Evolutionary conservation across 1,284 basidiomycete genomes (phyloP), one percentile per base, ranked within the genome.

Genomic region (Moniliella sp.): DNA sequence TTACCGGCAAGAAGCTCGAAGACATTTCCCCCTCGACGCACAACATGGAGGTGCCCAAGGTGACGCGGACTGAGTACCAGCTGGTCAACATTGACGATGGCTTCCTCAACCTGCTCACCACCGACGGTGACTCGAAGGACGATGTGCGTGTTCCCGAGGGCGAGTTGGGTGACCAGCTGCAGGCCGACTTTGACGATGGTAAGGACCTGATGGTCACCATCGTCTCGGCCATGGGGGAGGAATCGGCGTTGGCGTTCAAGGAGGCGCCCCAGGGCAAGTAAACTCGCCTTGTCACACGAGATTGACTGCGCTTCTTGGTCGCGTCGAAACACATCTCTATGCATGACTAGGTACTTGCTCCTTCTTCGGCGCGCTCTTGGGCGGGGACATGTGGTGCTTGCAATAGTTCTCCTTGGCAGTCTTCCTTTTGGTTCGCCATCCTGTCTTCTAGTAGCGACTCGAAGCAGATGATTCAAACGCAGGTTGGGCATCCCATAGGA

Each of bases 1-100:
- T 56, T 39, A 54, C 52, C 32, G 33, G 34, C 33, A 37, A 40
- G 36, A 46, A 47, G 46, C 37, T 31, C 35, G 88, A 97, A 73
- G 88, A 94, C 73, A 86, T 94, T 64, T 88, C 68, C 52, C 88
- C 88, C 61, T 97, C 91, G 58, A 91, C 82, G 59, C 83, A 91
- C 72, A 91, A 91, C 70, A 81, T 94, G 81, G 84, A 93, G 60
- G 88, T 94, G 57, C 88, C 88, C 64, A 78, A 93, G 68, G 86
- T 97, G 61, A 49, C 37, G 36, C 80, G 88, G 64, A 72, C 69
- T 42, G 91, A 97, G 74, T 94, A 75, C 71, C n/a, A n/a, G 63
- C 76, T 97, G 58, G 78, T 83, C 62, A 62, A 65, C 64, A 60
- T 62, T 46, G 47, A 62, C 49, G 62, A 64, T 39, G 63, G 75